Percentiles rank a stretch among this genome's conserved stretches.
Evolutionary conservation across 208 protist species (phyloP).

Genomic region (Vickermania spadyakhi): DNA sequence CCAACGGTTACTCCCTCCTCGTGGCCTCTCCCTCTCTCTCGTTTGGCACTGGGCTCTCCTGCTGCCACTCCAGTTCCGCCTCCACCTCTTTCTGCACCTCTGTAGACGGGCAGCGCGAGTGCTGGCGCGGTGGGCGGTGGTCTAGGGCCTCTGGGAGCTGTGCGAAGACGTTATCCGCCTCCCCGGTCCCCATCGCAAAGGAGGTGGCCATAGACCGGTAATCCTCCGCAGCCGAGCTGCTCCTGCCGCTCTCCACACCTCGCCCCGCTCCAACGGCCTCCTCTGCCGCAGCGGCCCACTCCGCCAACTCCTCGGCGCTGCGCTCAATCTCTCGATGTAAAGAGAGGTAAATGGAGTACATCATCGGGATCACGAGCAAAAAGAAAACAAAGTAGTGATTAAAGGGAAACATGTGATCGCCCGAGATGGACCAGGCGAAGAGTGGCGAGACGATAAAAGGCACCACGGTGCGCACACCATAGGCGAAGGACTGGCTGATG

Average conservation of each 20-base stretch:
- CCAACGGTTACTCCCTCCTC: too few species aligned
- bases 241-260: not conserved
- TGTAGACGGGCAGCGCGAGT: too few species aligned
- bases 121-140: too few species aligned
- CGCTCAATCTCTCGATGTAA: slow-evolving; percentile 8
- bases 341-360: slow-evolving; percentile 9
- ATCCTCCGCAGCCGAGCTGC: not conserved
- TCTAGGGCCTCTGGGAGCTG: slow-evolving; percentile 11
- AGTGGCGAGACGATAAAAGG: slow-evolving; percentile 27
- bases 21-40: too few species aligned
- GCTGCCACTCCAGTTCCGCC: too few species aligned
- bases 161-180: slow-evolving; percentile 12
- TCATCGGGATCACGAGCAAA: slow-evolving; percentile 7
- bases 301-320: slow-evolving; percentile 1
- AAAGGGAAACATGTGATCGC: slow-evolving; percentile 23
- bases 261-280: not conserved
- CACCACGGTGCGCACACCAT: slow-evolving; percentile 23
- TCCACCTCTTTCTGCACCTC: too few species aligned
- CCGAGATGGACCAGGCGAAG: slow-evolving; percentile 45
- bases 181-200: slow-evolving; percentile 18
- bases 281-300: not conserved
- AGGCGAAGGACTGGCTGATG: slow-evolving; percentile 50
- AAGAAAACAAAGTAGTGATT: slow-evolving; percentile 50
- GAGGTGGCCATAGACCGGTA: slow-evolving; percentile 21
- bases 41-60: too few species aligned